Conservation (phyloP, 345 rosid genomes). For the Linum trigynum region DNA sequence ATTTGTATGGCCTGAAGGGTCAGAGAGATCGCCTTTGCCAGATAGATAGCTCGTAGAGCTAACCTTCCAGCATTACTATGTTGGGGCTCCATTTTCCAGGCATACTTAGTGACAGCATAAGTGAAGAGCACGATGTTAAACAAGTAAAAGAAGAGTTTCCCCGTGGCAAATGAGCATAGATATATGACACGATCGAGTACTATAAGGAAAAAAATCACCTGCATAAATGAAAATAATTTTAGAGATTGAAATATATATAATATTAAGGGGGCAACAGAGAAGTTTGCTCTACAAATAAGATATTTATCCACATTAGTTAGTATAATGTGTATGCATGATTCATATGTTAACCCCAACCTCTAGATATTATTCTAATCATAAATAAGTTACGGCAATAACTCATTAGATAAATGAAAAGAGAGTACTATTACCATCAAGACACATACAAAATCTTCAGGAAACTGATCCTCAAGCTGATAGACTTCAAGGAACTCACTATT, state of each 20-base stretch:
- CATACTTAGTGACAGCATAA: conserved; percentile 29
- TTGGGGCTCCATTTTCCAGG: conserved; percentile 28
- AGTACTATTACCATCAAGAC: conserved; percentile 28
- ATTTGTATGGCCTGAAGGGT: conserved; percentile 37
- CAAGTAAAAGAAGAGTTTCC: conserved; percentile 33
- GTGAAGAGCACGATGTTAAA: conserved; percentile 32
- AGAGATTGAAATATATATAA: no score
- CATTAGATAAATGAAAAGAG: background rate
- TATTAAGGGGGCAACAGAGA: no score
- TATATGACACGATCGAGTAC: conserved; percentile 38
- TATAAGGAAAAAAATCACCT: conserved; percentile 41
- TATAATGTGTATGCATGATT: no score
- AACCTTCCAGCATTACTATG: conserved; percentile 26
- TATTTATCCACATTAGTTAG: no score
- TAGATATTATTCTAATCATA: no score
- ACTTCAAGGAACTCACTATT: conserved; percentile 43
- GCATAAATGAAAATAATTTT: conserved; percentile 14
- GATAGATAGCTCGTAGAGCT: conserved; percentile 37
- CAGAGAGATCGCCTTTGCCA: conserved; percentile 34
- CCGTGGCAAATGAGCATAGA: conserved; percentile 38
- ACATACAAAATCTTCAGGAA: conserved; percentile 37
- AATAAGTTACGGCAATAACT: no score
- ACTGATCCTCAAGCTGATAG: conserved; percentile 45
- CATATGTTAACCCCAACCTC: no score
- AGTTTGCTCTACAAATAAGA: no score